These are phyloP conservation scores for Arabidopsis hybrid DNA, from an alignment of 441 rosid species.

Conservation along the genomic window DNA sequence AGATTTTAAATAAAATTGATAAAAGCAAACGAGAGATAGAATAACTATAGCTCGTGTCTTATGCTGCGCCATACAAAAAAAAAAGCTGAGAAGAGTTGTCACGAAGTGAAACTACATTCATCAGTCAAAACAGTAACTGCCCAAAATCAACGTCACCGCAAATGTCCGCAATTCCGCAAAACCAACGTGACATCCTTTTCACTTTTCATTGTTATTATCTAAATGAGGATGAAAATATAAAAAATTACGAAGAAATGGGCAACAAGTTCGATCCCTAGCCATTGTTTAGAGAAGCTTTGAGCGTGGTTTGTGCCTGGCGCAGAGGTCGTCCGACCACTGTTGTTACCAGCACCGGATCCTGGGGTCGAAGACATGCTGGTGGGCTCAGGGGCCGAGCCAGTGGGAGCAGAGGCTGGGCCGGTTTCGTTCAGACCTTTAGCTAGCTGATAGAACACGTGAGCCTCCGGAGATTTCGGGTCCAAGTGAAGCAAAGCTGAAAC, in stretches of 20 bases:
- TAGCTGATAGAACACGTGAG: constrained; percentile 67
- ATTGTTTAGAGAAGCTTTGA: constrained; percentile 22
- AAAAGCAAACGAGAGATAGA: not conserved
- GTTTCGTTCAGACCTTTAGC: constrained; percentile 42
- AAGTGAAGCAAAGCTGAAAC: constrained; percentile 69
- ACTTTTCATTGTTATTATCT: not conserved
- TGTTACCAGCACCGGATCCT: constrained; percentile 25
- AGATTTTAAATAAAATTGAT: constrained; percentile 3
- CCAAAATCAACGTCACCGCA: not conserved
- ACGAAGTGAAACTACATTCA: constrained; percentile 16
- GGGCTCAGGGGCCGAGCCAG: constrained; percentile 44
- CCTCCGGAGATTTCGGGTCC: constrained; percentile 75
- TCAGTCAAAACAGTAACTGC: constrained; percentile 10
- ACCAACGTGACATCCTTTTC: not conserved
- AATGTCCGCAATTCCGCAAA: not conserved
- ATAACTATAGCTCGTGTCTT: constrained; percentile 26
- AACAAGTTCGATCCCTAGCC: constrained; percentile 40
- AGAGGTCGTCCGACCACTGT: constrained; percentile 30
- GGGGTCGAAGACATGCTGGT: constrained; percentile 28
- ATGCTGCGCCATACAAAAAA: constrained; percentile 18
- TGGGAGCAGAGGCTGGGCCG: constrained; percentile 44
- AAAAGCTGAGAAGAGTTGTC: constrained; percentile 28
- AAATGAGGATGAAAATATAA: not conserved
- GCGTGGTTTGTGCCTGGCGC: not conserved
- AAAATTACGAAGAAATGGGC: constrained; percentile 13